phyloP scores from a whole-genome alignment of 257 asterid genomes.

The Solanum lignicaule region DNA sequence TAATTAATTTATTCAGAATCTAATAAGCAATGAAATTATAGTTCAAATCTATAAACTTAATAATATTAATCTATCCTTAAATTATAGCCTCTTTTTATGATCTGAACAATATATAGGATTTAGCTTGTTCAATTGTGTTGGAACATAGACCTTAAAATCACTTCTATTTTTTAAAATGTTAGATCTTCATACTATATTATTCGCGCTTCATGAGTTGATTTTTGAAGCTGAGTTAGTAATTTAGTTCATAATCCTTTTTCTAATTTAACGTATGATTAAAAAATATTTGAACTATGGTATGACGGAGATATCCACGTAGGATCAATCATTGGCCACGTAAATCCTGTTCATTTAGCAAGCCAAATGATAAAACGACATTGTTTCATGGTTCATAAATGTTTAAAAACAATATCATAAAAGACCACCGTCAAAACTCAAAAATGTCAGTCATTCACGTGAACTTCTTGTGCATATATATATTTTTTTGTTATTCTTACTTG shows the following conservation, averaged over 20 bases:
- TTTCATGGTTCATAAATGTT: neutral
- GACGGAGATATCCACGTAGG: constrained; percentile 26
- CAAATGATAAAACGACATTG: neutral
- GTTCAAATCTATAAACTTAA: neutral
- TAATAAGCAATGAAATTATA: neutral
- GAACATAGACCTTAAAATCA: too few species aligned
- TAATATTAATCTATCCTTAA: neutral
- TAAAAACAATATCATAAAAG: neutral
- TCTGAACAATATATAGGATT: neutral
- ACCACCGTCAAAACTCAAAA: constrained; percentile 20
- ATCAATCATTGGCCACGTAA: neutral
- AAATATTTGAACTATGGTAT: neutral
- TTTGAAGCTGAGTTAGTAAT: neutral
- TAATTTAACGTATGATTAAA: neutral
- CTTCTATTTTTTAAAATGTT: too few species aligned
- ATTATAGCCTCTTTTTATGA: neutral
- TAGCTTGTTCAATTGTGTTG: neutral
- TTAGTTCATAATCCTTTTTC: neutral
- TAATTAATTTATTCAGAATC: neutral
- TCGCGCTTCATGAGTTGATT: neutral
- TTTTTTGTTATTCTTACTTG: too few species aligned
- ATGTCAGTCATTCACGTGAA: constrained; percentile 37
- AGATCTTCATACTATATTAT: neutral
- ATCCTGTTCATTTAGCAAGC: constrained; percentile 20
- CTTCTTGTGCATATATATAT: constrained; percentile 10